Percentiles rank a stretch among this genome's conserved stretches.
Evolutionary conservation across 257 asterid genomes (phyloP).

Genomic region (Paraleonurus japonicus): DNA sequence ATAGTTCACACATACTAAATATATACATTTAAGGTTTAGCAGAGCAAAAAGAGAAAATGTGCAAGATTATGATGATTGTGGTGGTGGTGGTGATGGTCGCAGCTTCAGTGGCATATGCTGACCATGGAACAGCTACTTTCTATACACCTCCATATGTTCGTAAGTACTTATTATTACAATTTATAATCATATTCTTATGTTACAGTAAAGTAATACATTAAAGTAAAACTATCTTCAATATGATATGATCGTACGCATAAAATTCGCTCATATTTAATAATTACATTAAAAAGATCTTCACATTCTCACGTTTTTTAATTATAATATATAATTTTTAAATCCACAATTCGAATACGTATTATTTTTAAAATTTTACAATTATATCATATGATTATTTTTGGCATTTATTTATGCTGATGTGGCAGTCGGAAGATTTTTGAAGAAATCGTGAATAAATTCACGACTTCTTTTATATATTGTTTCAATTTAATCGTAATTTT

Average conservation of each 20-base stretch:
- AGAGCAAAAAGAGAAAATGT: not conserved
- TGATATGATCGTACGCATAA: not conserved
- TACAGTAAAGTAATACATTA: not conserved
- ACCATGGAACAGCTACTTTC: conserved; percentile 47
- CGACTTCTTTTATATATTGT: no score
- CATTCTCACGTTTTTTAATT: no score
- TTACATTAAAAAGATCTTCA: no score
- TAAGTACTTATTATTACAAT: conserved; percentile 36
- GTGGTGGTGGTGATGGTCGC: not conserved
- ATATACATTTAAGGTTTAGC: not conserved
- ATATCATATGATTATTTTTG: no score
- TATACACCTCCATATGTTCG: conserved; percentile 60
- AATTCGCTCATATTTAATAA: no score
- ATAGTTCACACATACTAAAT: not conserved
- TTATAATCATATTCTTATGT: not conserved
- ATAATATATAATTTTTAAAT: no score
- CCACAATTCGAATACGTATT: no score
- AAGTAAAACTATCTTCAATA: not conserved
- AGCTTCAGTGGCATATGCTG: conserved; percentile 27
- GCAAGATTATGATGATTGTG: not conserved
- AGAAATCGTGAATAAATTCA: no score
- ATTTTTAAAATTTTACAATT: no score
- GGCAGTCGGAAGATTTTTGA: no score
- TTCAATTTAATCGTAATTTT: no score
- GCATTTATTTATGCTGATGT: no score